Evolutionary conservation across 768 basidiomycete genomes (phyloP).

Genomic region (Mycena pura): DNA sequence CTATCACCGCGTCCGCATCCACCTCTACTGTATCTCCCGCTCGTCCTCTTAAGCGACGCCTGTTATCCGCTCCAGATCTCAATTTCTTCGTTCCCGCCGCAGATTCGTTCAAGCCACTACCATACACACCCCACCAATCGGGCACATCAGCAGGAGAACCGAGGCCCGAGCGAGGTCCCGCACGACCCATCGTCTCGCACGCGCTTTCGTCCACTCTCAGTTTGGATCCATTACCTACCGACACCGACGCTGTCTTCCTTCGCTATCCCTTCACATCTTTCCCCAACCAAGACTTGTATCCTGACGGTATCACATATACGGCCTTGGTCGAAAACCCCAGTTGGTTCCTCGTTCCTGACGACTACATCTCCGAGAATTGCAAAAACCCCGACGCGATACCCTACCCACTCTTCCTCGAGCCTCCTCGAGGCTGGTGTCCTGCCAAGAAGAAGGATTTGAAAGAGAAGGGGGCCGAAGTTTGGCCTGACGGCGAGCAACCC

Average conservation of each 20-base stretch:
- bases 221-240: conserved; percentile 74
- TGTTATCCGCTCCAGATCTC: conserved; percentile 53
- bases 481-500: conserved; percentile 84
- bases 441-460: conserved; percentile 84
- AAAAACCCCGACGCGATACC: conserved; percentile 60
- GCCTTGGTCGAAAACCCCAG: conserved; percentile 77
- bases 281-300: conserved; percentile 63
- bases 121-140: conserved; percentile 56
- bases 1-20: conserved; percentile 23
- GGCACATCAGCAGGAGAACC: conserved; percentile 32
- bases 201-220: conserved; percentile 55
- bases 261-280: conserved; percentile 77
- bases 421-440: conserved; percentile 86
- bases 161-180: conserved; percentile 36
- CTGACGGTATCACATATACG: conserved; percentile 74
- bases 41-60: conserved; percentile 53
- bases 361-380: conserved; percentile 60
- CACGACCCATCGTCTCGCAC: conserved; percentile 48
- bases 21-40: conserved; percentile 35
- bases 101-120: conserved; percentile 68
- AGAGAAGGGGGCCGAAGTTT: conserved; percentile 70
- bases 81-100: conserved; percentile 70
- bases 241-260: conserved; percentile 71
- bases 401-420: conserved; percentile 81
- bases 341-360: conserved; percentile 78